Base-by-base conservation (phyloP, 169 alveolate genomes). In the Pseudocohnilembus persalinus region DNA sequence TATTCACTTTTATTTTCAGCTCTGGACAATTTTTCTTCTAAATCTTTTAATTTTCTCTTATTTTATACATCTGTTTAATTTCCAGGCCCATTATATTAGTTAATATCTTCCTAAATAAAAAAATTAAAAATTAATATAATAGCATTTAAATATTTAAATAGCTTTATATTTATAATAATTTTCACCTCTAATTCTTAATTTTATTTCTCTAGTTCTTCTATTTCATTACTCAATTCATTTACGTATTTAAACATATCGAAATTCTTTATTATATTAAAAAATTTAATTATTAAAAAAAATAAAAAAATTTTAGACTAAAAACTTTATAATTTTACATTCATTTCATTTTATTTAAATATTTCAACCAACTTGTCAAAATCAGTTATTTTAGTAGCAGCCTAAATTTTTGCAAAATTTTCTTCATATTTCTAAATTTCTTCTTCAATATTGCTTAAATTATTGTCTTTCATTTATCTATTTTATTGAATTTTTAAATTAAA, bases 371-470 rank as follows among this genome's bases (percentile, higher is more conserved):
- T 92, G 74, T 95, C 97, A 74, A 96, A 89, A 74, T 91, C 97
- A 33, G 92, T 88, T 16, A 95, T 93, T 63, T 97, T 97, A 30
- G 99, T 97, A 1, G 97, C 97, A 33, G 96, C 98, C 82, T 93
- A 93, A 49, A 97, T 95, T 90, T 95, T 95, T n/a, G 97, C 98
- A 82, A 97, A 95, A 29, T 96, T 94, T 79, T 91, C 97, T 85
- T 93, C 95, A 84, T 91, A 93, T 74, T 87, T 88, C 74, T 90
- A 88, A 4, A 93, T 92, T 83, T 86, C 92, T 76, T 93, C 97
- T 27, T 86, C 65, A 24, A 73, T 31, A 31, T 76, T 78, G 76
- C 89, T 90, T 31, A 84, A 87, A 35, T 86, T 82, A 33, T 76
- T 83, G 77, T 85, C 88, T 29, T 88, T 84, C 68, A 80, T 84